Conservation (phyloP, 352 stramenopile genomes). For the Globisporangium sylvaticum region DNA sequence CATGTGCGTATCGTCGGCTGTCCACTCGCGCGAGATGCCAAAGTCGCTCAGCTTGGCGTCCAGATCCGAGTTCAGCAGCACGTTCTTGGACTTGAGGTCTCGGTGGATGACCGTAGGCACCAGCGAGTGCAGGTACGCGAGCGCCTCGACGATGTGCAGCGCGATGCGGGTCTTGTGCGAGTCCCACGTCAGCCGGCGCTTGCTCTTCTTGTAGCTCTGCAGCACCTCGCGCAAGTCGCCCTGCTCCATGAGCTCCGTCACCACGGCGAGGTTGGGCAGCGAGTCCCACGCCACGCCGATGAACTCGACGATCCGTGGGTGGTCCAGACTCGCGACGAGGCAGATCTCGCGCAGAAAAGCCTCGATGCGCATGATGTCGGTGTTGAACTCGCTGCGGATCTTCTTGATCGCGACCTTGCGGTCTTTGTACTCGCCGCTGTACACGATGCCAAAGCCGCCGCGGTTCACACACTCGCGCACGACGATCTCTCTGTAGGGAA, state of each 20-base stretch:
- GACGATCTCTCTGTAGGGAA: conserved; percentile 12
- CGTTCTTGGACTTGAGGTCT: not conserved
- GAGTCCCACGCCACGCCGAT: not conserved
- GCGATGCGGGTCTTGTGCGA: not conserved
- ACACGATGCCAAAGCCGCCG: conserved; percentile 27
- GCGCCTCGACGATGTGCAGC: not conserved
- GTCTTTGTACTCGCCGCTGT: conserved; percentile 19
- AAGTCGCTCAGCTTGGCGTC: conserved; percentile 58
- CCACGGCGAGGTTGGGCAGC: not conserved
- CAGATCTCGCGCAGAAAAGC: conserved; percentile 26
- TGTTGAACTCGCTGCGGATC: conserved; percentile 15
- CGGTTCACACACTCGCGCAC: conserved; percentile 11
- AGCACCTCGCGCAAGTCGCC: not conserved
- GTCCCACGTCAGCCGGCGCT: not conserved
- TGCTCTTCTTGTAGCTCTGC: not conserved
- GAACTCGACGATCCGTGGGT: not conserved
- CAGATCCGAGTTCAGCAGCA: not conserved
- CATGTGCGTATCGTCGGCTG: not conserved
- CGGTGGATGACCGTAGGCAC: not conserved
- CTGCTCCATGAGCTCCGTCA: not conserved
- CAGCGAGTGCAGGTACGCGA: not conserved
- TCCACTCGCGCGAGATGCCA: conserved; percentile 35
- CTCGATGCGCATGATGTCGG: conserved; percentile 20
- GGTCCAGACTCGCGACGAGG: conserved; percentile 22
- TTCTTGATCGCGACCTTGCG: conserved; percentile 26